phyloP scores from a whole-genome alignment of 495 filamentous ascomycete genomes.

The Talaromyces trachyspermus region DNA sequence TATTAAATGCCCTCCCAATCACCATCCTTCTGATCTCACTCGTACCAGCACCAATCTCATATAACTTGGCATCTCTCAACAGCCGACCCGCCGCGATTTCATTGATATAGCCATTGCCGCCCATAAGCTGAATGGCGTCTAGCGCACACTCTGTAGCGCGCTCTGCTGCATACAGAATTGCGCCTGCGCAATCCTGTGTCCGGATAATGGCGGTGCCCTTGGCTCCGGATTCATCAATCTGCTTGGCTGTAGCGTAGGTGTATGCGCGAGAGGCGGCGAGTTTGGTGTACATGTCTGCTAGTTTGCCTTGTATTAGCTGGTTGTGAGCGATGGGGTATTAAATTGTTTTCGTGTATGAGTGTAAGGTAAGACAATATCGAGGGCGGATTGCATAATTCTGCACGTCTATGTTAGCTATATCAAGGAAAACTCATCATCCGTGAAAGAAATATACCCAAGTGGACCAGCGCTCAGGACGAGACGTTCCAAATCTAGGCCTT shows the following conservation, averaged over 20 bases:
- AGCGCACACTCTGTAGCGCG: slow-evolving; percentile 80
- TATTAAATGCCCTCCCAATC: slow-evolving; percentile 90
- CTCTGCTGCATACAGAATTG: slow-evolving; percentile 92
- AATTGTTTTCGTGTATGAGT: slow-evolving; percentile 88
- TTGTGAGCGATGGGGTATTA: slow-evolving; percentile 76
- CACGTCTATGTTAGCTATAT: slow-evolving; percentile 13
- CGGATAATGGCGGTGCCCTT: slow-evolving; percentile 43
- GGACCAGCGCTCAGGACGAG: slow-evolving; percentile 90
- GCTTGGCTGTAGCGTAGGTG: slow-evolving; percentile 67
- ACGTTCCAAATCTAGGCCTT: slow-evolving; percentile 88
- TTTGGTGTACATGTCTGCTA: slow-evolving; percentile 97
- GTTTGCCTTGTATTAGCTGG: slow-evolving; percentile 86
- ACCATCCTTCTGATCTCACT: slow-evolving; percentile 92
- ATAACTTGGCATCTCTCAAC: slow-evolving; percentile 80
- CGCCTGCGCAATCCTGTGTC: slow-evolving; percentile 91
- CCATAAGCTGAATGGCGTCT: slow-evolving; percentile 90
- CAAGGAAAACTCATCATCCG: not conserved
- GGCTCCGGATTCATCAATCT: slow-evolving; percentile 62
- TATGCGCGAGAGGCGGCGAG: slow-evolving; percentile 73
- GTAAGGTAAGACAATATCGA: slow-evolving; percentile 85
- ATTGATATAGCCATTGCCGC: slow-evolving; percentile 93
- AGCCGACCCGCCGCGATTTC: slow-evolving; percentile 86
- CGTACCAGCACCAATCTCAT: slow-evolving; percentile 96
- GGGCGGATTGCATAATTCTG: slow-evolving; percentile 86
- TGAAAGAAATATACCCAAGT: slow-evolving; percentile 45